Percentiles rank a stretch among this genome's conserved stretches.
These are phyloP conservation scores for Salix purpurea DNA, from an alignment of 345 rosid species.

Conservation along the genomic window DNA sequence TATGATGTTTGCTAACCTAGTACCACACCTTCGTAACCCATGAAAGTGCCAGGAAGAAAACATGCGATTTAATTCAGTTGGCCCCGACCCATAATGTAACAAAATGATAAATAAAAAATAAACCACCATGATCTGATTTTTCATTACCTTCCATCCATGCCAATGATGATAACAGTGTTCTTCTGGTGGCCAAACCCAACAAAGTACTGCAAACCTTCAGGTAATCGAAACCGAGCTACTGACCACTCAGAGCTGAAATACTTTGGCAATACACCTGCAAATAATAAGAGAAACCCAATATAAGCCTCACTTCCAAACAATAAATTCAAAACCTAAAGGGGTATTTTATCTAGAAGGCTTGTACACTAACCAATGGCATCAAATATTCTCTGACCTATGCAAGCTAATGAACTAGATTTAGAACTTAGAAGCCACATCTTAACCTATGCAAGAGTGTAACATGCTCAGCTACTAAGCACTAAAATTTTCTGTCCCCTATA, in stretches of 20 bases:
- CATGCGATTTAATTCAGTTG: neutral
- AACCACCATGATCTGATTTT: neutral
- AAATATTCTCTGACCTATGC: neutral
- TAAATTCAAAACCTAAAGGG: neutral
- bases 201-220: slow-evolving; percentile 62
- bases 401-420: neutral
- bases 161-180: slow-evolving; percentile 78
- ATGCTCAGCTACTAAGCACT: neutral
- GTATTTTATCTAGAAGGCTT: neutral
- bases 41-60: neutral
- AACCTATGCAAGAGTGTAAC: neutral
- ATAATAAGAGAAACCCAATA: neutral
- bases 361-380: neutral
- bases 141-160: slow-evolving; percentile 89
- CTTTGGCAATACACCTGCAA: slow-evolving; percentile 82
- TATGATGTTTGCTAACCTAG: neutral
- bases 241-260: slow-evolving; percentile 98
- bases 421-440: neutral
- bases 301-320: neutral
- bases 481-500: neutral
- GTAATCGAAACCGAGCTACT: slow-evolving; percentile 78
- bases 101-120: neutral
- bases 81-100: neutral
- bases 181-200: slow-evolving; percentile 83
- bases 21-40: neutral